A percentile compares a stretch with the other conserved stretches of the same genome.
Evolutionary conservation across 495 filamentous ascomycete species (phyloP).

Genomic region (Hypoxylon cercidicola): DNA sequence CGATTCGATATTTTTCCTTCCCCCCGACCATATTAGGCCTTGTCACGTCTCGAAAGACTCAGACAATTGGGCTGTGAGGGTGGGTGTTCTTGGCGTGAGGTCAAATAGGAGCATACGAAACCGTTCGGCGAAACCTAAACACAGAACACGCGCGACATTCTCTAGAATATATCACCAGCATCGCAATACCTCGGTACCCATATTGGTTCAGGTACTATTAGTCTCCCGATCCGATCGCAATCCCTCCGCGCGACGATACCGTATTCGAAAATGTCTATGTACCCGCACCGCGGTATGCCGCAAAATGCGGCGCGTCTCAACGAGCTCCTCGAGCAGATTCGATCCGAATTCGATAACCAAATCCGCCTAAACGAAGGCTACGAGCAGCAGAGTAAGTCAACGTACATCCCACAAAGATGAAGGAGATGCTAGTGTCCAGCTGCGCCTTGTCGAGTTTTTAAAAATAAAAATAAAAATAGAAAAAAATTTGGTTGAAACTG

Average conservation of each 20-base stretch:
- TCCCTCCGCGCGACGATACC: constrained; percentile 15
- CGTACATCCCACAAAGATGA: background rate
- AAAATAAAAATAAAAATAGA: background rate
- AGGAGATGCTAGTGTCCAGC: background rate
- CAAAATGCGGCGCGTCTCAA: constrained; percentile 75
- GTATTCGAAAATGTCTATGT: constrained; percentile 74
- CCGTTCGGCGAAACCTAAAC: constrained; percentile 2
- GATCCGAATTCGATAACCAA: constrained; percentile 89
- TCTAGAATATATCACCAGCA: background rate
- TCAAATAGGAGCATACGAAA: constrained; percentile 12
- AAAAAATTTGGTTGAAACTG: too few species aligned
- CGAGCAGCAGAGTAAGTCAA: constrained; percentile 86
- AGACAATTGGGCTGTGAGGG: constrained; percentile 34
- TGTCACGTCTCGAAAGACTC: constrained; percentile 30
- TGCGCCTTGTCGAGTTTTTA: background rate
- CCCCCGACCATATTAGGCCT: constrained; percentile 35
- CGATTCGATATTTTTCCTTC: background rate
- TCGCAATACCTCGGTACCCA: constrained; percentile 11
- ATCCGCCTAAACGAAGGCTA: constrained; percentile 78
- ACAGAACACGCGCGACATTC: constrained; percentile 11
- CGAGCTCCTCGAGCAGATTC: constrained; percentile 90
- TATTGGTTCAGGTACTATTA: background rate
- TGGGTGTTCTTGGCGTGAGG: constrained; percentile 23
- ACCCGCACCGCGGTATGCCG: constrained; percentile 86
- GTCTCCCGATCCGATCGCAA: constrained; percentile 1